Base-by-base conservation (phyloP, 139 green algal genomes). In the Tetraselmis striata region DNA sequence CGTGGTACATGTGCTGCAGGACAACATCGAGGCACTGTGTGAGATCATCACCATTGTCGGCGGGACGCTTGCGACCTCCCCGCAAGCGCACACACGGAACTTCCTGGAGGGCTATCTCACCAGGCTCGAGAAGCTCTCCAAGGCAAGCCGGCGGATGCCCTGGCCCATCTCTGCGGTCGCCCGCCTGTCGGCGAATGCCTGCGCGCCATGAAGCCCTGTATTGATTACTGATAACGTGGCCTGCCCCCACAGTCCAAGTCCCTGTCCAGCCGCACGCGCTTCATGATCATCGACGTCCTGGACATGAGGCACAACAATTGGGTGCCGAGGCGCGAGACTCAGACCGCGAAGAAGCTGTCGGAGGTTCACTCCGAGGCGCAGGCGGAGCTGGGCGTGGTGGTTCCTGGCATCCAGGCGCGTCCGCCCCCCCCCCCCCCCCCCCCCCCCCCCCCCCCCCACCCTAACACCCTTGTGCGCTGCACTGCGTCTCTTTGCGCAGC, bases 21-120 rank as follows among this genome's bases (percentile, higher is more conserved):
- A 99, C 81, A 94, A 94, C 80, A 84, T 98, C 2, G 96, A 99
- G 91, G 90, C 93, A 1, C 90, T 96, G 58, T 98, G 95, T 81
- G 95, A 98, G 87, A 90, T 98, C 81, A 78, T 99, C 2, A 91
- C 87, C 75, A 95, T 91, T 0, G 90, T 88, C 29, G 91, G 93
- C 11, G 84, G 74, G 23, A 77, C 74, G 25, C 45, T 67, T 18
- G 45, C 45, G 45, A 18, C 45, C 45, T 67, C 45, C 18, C 45
- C 45, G 5, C 45, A 67, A 18, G 45, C 45, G 11, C 45, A 67
- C 45, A 67, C 45, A 5, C 5, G 45, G 45, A 81, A 59, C 11
- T 32, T 81, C 2, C 76, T 92, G 81, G 79, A 89, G 27, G 77
- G 75, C 26, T 90, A 88, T 76, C 90, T 94, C 32, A 76, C 67